Percentiles rank a stretch among this genome's conserved stretches.
Evolutionary conservation across 257 asterid species (phyloP).

Genomic region (Ehretia macrophylla): DNA sequence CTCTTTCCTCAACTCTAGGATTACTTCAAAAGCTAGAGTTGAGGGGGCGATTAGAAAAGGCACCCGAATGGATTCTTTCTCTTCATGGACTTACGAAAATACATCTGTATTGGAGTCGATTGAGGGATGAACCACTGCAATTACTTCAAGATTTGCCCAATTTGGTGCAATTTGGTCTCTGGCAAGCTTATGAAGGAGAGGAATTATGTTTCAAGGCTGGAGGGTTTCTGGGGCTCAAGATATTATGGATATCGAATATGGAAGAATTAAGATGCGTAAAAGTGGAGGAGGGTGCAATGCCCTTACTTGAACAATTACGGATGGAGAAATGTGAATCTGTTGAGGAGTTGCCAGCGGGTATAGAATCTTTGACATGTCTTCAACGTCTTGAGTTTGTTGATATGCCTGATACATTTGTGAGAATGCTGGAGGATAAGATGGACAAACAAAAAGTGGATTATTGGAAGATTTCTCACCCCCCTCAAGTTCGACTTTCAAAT

Average conservation of each 20-base stretch:
- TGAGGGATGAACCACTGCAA: conserved; percentile 9
- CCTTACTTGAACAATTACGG: not conserved
- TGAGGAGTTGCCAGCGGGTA: conserved; percentile 9
- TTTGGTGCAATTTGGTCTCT: too few species aligned
- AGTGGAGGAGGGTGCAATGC: conserved; percentile 19
- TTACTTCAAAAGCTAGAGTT: not conserved
- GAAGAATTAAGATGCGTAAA: too few species aligned
- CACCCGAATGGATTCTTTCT: conserved; percentile 17
- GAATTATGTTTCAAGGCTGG: too few species aligned
- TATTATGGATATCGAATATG: too few species aligned
- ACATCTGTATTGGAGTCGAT: not conserved
- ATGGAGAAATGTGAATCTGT: not conserved
- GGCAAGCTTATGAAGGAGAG: too few species aligned
- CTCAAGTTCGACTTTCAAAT: not conserved
- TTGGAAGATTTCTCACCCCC: not conserved
- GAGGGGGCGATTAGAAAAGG: conserved; percentile 6
- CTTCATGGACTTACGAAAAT: conserved; percentile 4
- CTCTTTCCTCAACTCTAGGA: too few species aligned
- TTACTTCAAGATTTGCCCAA: too few species aligned
- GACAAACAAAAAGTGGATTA: conserved; percentile 1
- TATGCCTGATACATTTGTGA: not conserved
- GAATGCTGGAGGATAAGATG: not conserved
- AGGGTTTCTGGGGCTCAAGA: too few species aligned
- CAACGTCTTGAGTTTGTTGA: not conserved
- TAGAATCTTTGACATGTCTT: conserved; percentile 5